These are phyloP conservation scores for Calonectria pteridis DNA, from an alignment of 2,329 filamentous ascomycete species.

Conservation along the genomic window DNA sequence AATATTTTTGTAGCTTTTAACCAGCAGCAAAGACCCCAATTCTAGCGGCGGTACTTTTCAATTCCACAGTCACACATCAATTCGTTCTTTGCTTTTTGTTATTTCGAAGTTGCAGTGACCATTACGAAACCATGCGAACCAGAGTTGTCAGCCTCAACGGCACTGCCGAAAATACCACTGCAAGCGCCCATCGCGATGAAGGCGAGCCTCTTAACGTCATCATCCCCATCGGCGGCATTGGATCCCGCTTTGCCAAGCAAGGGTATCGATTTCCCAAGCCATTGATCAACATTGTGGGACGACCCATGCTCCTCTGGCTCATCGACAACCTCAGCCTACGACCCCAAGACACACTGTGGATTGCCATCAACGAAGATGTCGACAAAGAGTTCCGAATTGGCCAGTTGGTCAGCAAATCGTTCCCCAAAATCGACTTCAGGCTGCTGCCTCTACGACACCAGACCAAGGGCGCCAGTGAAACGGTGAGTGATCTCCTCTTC, in stretches of 20 bases:
- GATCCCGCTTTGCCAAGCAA: background rate
- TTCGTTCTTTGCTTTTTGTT: background rate
- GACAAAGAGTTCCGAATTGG: constrained; percentile 1
- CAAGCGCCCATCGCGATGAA: background rate
- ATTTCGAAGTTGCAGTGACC: background rate
- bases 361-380: constrained; percentile 9
- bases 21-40: background rate
- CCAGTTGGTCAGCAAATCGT: background rate
- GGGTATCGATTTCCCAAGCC: background rate
- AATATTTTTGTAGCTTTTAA: background rate
- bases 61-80: background rate
- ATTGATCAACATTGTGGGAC: constrained; percentile 3
- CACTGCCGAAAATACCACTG: background rate
- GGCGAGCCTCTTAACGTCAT: background rate
- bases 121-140: background rate
- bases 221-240: background rate
- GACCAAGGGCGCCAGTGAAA: constrained; percentile 4
- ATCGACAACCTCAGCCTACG: constrained; percentile 2
- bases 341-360: constrained; percentile 1
- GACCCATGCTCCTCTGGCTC: constrained; percentile 1
- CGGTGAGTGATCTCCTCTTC: background rate
- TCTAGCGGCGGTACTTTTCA: background rate
- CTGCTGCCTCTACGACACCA: constrained; percentile 1
- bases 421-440: background rate
- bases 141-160: background rate